Conservation (phyloP, 2,329 filamentous ascomycete genomes). For the Pseudocercospora macadamiae region DNA sequence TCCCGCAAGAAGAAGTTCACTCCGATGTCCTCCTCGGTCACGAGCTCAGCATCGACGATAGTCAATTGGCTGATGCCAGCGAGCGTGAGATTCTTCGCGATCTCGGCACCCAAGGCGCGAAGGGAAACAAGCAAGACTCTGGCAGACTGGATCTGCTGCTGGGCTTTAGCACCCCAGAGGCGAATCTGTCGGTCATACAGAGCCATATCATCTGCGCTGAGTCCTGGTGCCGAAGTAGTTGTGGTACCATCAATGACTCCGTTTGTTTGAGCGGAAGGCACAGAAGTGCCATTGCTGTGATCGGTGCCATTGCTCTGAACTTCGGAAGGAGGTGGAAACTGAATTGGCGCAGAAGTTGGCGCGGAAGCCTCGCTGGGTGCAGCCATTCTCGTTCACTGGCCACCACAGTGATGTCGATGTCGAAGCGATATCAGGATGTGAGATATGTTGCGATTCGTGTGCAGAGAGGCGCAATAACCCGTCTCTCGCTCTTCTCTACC, state of each 20-base stretch:
- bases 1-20: slow-evolving; percentile 73
- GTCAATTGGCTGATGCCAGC: slow-evolving; percentile 91
- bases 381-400: slow-evolving; percentile 3
- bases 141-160: slow-evolving; percentile 82
- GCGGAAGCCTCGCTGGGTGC: slow-evolving; percentile 6
- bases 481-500: no score
- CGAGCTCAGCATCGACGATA: slow-evolving; percentile 75
- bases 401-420: not conserved
- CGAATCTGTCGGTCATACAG: slow-evolving; percentile 97
- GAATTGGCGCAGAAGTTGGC: not conserved
- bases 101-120: slow-evolving; percentile 86
- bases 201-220: slow-evolving; percentile 80
- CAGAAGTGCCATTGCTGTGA: slow-evolving; percentile 11
- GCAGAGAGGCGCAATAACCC: no score
- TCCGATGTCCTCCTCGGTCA: slow-evolving; percentile 77
- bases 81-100: slow-evolving; percentile 95
- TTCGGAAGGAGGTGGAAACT: slow-evolving; percentile 1
- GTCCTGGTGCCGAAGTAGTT: slow-evolving; percentile 31
- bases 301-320: slow-evolving; percentile 15
- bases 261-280: slow-evolving; percentile 20
- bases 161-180: slow-evolving; percentile 93
- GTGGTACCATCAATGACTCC: slow-evolving; percentile 22
- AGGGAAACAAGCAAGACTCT: slow-evolving; percentile 88
- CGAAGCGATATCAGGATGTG: not conserved
- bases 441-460: no score